Conservation (phyloP, 192 early-diverging fungal genomes). For the Coemansia sp. region DNA sequence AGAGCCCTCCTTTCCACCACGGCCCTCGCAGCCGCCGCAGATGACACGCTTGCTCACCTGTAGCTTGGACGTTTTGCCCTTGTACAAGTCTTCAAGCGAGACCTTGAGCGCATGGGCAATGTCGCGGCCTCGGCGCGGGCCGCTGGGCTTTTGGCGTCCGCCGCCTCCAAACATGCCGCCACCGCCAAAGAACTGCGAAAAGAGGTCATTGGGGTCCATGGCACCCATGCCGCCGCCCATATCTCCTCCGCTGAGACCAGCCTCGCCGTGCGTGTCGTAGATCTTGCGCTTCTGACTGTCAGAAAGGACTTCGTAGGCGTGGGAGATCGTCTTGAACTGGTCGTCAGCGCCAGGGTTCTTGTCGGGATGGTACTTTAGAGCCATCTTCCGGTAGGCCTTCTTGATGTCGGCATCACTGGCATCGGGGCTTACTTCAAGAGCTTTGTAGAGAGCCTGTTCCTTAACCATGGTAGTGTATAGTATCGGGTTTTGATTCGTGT, state of each 20-base stretch:
- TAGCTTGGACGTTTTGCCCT: slow-evolving; percentile 91
- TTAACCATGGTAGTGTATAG: slow-evolving; percentile 44
- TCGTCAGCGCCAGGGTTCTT: slow-evolving; percentile 82
- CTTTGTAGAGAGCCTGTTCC: slow-evolving; percentile 92
- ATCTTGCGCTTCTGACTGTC: slow-evolving; percentile 83
- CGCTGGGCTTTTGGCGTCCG: slow-evolving; percentile 59
- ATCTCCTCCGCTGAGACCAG: slow-evolving; percentile 80
- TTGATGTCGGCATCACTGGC: slow-evolving; percentile 85
- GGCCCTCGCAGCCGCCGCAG: slow-evolving; percentile 88
- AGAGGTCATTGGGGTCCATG: slow-evolving; percentile 90
- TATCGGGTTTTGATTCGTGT: too few species aligned
- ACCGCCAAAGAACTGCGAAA: slow-evolving; percentile 95
- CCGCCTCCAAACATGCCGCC: slow-evolving; percentile 75
- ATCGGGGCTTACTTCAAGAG: slow-evolving; percentile 72
- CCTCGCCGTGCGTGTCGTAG: slow-evolving; percentile 92
- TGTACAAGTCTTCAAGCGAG: slow-evolving; percentile 91
- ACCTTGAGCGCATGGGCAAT: slow-evolving; percentile 79
- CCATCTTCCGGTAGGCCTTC: slow-evolving; percentile 97
- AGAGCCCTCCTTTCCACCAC: slow-evolving; percentile 93
- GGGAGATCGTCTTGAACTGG: slow-evolving; percentile 97
- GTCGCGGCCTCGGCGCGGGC: slow-evolving; percentile 96
- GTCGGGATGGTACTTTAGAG: slow-evolving; percentile 67
- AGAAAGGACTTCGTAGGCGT: slow-evolving; percentile 95
- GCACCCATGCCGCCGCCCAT: slow-evolving; percentile 66
- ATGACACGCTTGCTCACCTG: slow-evolving; percentile 92